A percentile compares a stretch with the other conserved stretches of the same genome.
These are phyloP conservation scores for Pythium dissimile DNA, from an alignment of 352 stramenopile species.

Conservation along the genomic window DNA sequence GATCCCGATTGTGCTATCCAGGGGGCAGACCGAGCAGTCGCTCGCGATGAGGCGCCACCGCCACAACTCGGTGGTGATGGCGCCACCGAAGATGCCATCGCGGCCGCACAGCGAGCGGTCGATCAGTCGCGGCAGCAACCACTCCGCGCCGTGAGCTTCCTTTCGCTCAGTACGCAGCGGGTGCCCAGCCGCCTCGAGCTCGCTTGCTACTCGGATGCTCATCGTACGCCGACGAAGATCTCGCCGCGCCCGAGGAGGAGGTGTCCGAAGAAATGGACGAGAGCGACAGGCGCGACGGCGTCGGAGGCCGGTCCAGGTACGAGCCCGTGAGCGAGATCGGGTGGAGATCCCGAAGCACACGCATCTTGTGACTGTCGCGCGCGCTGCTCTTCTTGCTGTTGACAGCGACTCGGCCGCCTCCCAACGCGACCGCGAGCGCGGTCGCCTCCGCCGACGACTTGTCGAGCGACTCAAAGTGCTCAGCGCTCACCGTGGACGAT, in stretches of 20 bases:
- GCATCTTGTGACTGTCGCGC: conserved; percentile 11
- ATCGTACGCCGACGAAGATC: neutral
- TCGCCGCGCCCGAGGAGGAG: neutral
- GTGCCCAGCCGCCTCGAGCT: conserved; percentile 8
- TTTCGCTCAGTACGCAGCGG: conserved; percentile 3
- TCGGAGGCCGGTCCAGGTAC: conserved; percentile 4
- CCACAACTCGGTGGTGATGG: conserved; percentile 1
- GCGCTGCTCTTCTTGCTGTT: conserved; percentile 1
- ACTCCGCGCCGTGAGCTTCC: conserved; percentile 2
- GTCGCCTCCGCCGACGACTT: conserved; percentile 1
- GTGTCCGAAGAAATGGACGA: conserved; percentile 15
- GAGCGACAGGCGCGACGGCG: conserved; percentile 11
- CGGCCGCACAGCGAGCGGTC: conserved; percentile 17
- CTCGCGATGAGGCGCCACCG: neutral
- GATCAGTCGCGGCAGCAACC: conserved; percentile 19
- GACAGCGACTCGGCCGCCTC: neutral
- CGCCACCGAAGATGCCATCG: neutral
- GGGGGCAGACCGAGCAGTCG: conserved; percentile 12
- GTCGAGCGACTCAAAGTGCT: conserved; percentile 9
- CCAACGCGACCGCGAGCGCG: neutral
- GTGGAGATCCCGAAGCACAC: conserved; percentile 8
- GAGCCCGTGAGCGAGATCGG: neutral
- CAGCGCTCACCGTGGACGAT: conserved; percentile 41
- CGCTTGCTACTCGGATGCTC: neutral
- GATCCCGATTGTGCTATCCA: conserved; percentile 60